Base-by-base conservation (phyloP, 495 filamentous ascomycete genomes). In the Halenospora varia region DNA sequence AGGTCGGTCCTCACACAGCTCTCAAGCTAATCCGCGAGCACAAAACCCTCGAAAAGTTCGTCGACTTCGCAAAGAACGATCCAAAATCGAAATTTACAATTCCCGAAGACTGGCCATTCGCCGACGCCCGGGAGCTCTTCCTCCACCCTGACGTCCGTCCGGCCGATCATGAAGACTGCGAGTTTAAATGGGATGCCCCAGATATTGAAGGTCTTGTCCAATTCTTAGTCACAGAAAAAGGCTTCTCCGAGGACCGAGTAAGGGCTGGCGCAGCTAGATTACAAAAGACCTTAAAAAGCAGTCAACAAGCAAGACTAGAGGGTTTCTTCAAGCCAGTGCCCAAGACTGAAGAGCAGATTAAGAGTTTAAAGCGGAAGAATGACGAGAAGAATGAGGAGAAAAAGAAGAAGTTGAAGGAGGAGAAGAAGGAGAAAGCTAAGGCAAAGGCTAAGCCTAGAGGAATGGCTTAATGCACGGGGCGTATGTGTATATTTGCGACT, bases 301-400 rank as follows among this genome's bases (percentile, higher is more conserved):
- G 84, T 13, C 94, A 97, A 70, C 94, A 99, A 70, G 84, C 88
- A 2, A 83, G 94, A 24, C 72, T 99, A n/a, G 91, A 96, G 66
- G 93, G 96, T 13, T 99, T 99, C 75, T 99, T 99, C 81, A 96
- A 96, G 73, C 85, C 90, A 11, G 71, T 96, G n/a, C 88, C 88
- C 46, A 92, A 89, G 75, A 90, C 91, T 2, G 87, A 90, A 11
- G 86, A 86, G 53, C 86, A 97, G 74, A 86, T 92, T 64, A 84
- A 84, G 52, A 82, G 60, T 42, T 73, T 96, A 65, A 97, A 98
- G 82, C 81, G 94, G 66, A 98, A 97, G 77, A 83, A 92, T 26
- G 93, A 96, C 48, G 86, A 89, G 73, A 94, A 96, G 74, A 72
- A 87, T 25, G 89, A 88, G 59, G 88, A 88, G 63, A 90, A 90